Base-by-base conservation (phyloP, 805 yeast species). In the Teunomyces funiuensis region DNA sequence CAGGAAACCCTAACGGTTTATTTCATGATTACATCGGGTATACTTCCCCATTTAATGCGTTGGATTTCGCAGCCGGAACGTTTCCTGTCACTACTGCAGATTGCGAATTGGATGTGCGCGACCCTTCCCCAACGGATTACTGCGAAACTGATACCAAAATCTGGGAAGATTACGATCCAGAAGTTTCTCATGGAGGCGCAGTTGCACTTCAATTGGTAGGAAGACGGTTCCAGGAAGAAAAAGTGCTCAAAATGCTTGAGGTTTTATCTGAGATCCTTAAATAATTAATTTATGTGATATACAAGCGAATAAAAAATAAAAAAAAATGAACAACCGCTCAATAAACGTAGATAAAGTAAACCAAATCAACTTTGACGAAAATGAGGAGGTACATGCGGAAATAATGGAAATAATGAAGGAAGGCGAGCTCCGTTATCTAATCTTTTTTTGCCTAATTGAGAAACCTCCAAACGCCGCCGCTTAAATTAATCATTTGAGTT, bases 151-250 rank as follows among this genome's bases (percentile, higher is more conserved):
- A 80, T 38, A 51, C 59, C 33, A 58, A 62, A 22, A 55, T 69
- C 37, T 81, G 78, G 59, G 40, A 44, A 28, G 61, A 55, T 42
- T 53, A 63, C 59, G 72, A 78, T 47, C 74, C 83, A 1, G 71
- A 63, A 39, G 73, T 73, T 45, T 66, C 73, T 56, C 71, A 78
- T 48, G 83, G 82, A 4, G 77, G 82, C 41, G 82, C 88, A 0
- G 81, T 79, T 10, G 77, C 81, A 14, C 61, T 84, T n/a, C 88
- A 83, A 58, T 62, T 84, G 22, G 78, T 82, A 3, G 80, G 84
- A n/a, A 69, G 70, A 43, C 70, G 78, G 40, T 65, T 72, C 14
- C 75, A 80, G 50, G 90, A 83, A 50, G 89, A 83, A 52, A 80
- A 80, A 54, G 77, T 71, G 4, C 53, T 80, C 30, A 66, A 63